Evolutionary conservation across 305 asterid genomes (phyloP).

Genomic region (Lippia alba): DNA sequence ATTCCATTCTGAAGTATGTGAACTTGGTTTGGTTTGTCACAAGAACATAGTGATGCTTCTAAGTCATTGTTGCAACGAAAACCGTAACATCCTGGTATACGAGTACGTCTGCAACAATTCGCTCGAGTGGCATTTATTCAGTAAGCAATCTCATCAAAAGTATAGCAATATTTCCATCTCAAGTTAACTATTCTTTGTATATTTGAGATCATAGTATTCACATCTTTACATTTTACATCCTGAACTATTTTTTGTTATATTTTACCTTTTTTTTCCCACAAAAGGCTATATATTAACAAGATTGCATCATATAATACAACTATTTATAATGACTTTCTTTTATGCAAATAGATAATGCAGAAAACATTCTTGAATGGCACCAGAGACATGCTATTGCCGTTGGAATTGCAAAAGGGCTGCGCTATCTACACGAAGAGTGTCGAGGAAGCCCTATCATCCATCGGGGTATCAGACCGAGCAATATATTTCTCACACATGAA

Average conservation of each 20-base stretch:
- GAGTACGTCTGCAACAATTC: constrained; percentile 70
- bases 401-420: constrained; percentile 67
- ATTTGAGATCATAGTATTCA: background rate
- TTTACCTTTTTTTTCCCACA: background rate
- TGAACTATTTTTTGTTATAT: background rate
- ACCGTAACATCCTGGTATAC: constrained; percentile 59
- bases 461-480: constrained; percentile 52
- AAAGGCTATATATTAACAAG: background rate
- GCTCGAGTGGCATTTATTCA: constrained; percentile 78
- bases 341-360: constrained; percentile 34
- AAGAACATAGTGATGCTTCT: constrained; percentile 73
- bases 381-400: constrained; percentile 54
- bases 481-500: constrained; percentile 48
- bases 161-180: background rate
- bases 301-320: background rate
- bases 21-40: constrained; percentile 62
- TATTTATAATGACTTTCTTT: constrained; percentile 2
- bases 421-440: constrained; percentile 64
- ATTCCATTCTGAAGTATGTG: constrained; percentile 56
- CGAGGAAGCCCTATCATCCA: constrained; percentile 60
- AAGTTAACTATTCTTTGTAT: background rate
- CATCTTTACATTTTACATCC: background rate
- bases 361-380: constrained; percentile 48
- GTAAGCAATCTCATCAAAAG: constrained; percentile 43
- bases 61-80: constrained; percentile 61